phyloP scores from a whole-genome alignment of 306 rosid species.

The Cicer bijugum region DNA sequence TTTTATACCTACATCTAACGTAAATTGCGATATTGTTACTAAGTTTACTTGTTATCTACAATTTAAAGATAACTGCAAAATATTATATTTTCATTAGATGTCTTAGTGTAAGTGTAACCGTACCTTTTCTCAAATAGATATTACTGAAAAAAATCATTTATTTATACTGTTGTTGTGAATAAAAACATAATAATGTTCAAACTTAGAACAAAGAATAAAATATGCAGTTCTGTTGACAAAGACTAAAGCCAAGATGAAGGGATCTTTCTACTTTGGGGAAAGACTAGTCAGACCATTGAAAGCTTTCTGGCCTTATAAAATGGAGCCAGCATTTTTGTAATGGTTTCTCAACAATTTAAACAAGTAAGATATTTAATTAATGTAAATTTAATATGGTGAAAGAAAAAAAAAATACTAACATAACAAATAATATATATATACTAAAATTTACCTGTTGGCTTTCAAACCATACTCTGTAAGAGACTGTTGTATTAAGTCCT shows the following conservation, averaged over 20 bases:
- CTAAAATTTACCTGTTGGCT: conserved; percentile 68
- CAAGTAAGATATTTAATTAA: conserved; percentile 7
- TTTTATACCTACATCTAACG: too few species aligned
- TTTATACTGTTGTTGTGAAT: conserved; percentile 11
- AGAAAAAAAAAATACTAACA: too few species aligned
- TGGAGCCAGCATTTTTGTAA: conserved; percentile 7
- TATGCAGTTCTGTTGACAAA: conserved; percentile 16
- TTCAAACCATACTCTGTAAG: conserved; percentile 92
- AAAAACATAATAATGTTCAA: conserved; percentile 25
- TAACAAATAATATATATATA: too few species aligned
- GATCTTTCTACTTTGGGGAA: conserved; percentile 20
- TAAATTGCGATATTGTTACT: too few species aligned
- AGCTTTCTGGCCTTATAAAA: conserved; percentile 26
- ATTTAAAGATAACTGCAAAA: too few species aligned
- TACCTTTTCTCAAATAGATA: too few species aligned
- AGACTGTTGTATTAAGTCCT: conserved; percentile 70
- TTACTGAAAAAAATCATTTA: not conserved
- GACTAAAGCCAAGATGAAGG: conserved; percentile 19
- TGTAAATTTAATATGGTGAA: not conserved
- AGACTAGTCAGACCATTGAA: conserved; percentile 22
- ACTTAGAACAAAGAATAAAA: conserved; percentile 31
- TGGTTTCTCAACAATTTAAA: conserved; percentile 24
- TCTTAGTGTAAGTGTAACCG: too few species aligned
- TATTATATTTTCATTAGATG: too few species aligned
- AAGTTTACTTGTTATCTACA: too few species aligned